These are phyloP conservation scores for Podospora tetraspora DNA, from an alignment of 495 filamentous ascomycete species.

Conservation along the genomic window DNA sequence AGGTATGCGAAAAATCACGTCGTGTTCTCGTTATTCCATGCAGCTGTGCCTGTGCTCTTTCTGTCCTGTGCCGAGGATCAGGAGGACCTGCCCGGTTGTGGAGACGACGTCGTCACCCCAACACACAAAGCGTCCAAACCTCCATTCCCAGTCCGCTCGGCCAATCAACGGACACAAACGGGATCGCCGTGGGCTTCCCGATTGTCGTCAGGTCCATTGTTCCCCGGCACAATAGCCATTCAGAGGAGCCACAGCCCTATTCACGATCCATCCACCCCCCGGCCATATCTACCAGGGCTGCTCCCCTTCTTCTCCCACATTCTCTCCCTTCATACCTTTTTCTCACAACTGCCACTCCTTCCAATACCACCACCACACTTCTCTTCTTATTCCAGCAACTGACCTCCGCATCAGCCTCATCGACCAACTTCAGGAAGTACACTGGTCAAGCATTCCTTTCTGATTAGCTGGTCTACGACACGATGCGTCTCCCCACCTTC, in stretches of 20 bases:
- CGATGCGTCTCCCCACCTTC: conserved; percentile 39
- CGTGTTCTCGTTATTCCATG: neutral
- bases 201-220: neutral
- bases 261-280: neutral
- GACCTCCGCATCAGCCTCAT: conserved; percentile 1
- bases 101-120: neutral
- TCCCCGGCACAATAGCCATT: neutral
- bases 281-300: neutral
- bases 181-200: neutral
- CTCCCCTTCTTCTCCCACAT: neutral
- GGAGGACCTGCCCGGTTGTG: neutral
- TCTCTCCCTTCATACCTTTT: neutral
- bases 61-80: neutral
- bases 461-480: conserved; percentile 40
- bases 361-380: neutral
- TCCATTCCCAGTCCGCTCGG: neutral
- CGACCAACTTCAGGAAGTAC: conserved; percentile 13
- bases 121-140: neutral
- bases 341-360: neutral
- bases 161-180: neutral
- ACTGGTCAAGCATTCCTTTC: conserved; percentile 15
- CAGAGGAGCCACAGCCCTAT: neutral
- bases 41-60: neutral
- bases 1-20: neutral
- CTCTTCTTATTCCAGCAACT: neutral